A percentile compares a stretch with the other conserved stretches of the same genome.
phyloP scores from a whole-genome alignment of 176 grass and related monocot species.

The Zea luxurians region DNA sequence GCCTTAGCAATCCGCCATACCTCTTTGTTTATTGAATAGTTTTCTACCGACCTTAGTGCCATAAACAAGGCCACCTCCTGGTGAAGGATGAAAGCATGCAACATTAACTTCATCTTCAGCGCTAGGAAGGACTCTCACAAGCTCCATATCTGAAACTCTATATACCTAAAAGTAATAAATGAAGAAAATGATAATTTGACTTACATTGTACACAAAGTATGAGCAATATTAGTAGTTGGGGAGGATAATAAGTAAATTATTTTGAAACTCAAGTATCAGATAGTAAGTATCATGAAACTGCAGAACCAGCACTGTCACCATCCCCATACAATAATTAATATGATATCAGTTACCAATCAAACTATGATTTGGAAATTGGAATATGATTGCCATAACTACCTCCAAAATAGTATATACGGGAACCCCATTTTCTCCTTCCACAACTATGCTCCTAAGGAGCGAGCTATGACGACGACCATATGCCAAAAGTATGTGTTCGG shows the following conservation, averaged over 20 bases:
- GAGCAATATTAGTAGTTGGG: neutral
- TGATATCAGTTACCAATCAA: neutral
- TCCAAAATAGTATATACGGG: constrained; percentile 99
- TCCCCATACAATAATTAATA: neutral
- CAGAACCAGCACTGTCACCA: constrained; percentile 23
- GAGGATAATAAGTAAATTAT: constrained; percentile 7
- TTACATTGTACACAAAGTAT: neutral
- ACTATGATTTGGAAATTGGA: constrained; percentile 15
- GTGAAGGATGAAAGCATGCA: constrained; percentile 88
- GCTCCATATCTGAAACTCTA: constrained; percentile 98
- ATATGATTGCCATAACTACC: constrained; percentile 43
- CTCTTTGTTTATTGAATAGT: constrained; percentile 27
- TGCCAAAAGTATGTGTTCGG: constrained; percentile 92
- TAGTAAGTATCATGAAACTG: constrained; percentile 35
- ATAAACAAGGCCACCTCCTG: constrained; percentile 85
- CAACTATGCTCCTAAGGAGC: constrained; percentile 80
- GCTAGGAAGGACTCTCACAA: constrained; percentile 88
- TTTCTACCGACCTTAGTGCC: constrained; percentile 75
- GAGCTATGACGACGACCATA: constrained; percentile 96
- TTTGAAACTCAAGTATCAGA: constrained; percentile 4
- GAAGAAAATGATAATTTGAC: constrained; percentile 4
- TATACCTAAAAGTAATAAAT: constrained; percentile 66
- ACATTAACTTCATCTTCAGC: constrained; percentile 97
- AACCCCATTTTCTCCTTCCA: constrained; percentile 84
- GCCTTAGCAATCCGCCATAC: constrained; percentile 33